Evolutionary conservation across 345 rosid genomes (phyloP).

Genomic region (Orychophragmus violaceus): DNA sequence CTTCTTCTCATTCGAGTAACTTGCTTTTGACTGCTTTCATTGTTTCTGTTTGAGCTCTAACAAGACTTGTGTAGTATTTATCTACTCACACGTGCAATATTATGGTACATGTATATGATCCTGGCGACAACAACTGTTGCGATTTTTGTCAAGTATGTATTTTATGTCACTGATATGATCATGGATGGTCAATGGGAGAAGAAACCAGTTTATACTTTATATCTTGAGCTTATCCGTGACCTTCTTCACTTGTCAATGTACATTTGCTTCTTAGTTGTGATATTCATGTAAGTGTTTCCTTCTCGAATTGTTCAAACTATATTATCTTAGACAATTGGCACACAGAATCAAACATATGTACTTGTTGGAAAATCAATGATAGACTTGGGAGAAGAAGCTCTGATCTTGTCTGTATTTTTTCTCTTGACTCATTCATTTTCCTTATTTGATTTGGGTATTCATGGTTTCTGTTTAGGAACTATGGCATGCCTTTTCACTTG

Average conservation of each 20-base stretch:
- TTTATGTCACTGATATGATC: conserved; percentile 90
- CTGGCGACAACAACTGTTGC: conserved; percentile 85
- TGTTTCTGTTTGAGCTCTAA: background rate
- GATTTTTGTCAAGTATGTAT: conserved; percentile 76
- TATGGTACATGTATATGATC: conserved; percentile 84
- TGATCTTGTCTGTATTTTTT: background rate
- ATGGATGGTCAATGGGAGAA: conserved; percentile 99
- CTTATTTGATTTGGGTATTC: background rate
- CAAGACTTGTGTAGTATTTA: background rate
- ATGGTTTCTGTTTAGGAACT: conserved; percentile 49
- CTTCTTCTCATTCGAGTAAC: conserved; percentile 91
- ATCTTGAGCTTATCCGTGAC: conserved; percentile 88
- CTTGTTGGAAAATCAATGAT: background rate
- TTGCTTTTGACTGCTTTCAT: too few relatives aligned
- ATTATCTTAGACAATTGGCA: background rate
- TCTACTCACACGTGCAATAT: background rate
- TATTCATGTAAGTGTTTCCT: conserved; percentile 73
- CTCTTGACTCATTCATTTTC: background rate
- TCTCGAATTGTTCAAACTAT: background rate
- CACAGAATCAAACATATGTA: background rate
- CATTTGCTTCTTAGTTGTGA: conserved; percentile 91
- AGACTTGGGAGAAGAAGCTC: background rate
- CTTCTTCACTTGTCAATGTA: conserved; percentile 93
- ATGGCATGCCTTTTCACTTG: conserved; percentile 92
- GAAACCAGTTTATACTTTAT: conserved; percentile 89